A percentile compares a stretch with the other conserved stretches of the same genome.
These are phyloP conservation scores for Apiospora koreana DNA, from an alignment of 2,329 filamentous ascomycete genomes.

Conservation along the genomic window DNA sequence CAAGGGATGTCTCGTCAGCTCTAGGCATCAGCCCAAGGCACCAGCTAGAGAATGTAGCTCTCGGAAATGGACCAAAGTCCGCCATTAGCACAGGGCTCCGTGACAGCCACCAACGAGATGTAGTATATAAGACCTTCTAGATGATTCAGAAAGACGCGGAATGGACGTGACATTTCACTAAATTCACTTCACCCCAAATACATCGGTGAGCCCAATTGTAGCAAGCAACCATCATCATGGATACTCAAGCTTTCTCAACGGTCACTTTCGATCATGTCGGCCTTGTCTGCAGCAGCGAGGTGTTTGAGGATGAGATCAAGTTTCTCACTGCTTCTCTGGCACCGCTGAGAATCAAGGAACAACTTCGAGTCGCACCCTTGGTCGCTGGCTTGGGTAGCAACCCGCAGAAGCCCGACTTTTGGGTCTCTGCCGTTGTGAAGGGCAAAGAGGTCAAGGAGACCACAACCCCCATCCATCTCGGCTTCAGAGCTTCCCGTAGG, in stretches of 20 bases:
- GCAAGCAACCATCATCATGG: neutral
- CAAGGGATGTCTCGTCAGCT: neutral
- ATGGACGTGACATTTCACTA: neutral
- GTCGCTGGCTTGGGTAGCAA: neutral
- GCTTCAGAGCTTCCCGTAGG: neutral
- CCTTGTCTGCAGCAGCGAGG: neutral
- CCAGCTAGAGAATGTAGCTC: neutral
- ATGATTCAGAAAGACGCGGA: neutral
- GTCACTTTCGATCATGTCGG: slow-evolving; percentile 10
- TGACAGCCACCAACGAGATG: neutral
- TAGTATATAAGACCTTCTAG: neutral
- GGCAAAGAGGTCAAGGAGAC: neutral
- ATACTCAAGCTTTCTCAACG: neutral
- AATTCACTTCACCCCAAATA: neutral
- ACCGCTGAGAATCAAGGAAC: slow-evolving; percentile 7
- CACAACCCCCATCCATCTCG: neutral
- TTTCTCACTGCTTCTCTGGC: slow-evolving; percentile 3
- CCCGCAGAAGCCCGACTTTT: neutral
- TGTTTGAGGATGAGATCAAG: slow-evolving; percentile 9
- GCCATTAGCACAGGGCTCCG: neutral
- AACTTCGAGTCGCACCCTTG: neutral
- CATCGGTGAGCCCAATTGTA: neutral
- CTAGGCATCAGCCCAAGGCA: neutral
- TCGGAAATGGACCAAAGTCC: neutral
- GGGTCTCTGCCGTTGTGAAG: neutral